Percentiles rank a stretch among this genome's conserved stretches.
Conservation (phyloP, 1,139 yeast species). For the Hyphopichia fennica region DNA sequence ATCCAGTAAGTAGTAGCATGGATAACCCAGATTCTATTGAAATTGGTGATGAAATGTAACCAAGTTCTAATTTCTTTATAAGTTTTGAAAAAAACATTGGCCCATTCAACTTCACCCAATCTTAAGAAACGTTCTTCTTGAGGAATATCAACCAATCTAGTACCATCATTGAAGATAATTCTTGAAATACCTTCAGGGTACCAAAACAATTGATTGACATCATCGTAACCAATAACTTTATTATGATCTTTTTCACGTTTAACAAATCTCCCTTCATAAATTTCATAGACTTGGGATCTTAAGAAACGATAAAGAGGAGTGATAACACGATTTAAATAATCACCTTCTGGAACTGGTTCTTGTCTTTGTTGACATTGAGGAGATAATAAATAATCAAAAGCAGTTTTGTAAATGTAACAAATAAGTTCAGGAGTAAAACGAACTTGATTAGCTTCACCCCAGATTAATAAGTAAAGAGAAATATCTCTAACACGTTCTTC, state of each 20-base stretch:
- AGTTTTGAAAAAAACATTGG: constrained; percentile 90
- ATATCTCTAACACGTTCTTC: constrained; percentile 87
- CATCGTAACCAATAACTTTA: constrained; percentile 94
- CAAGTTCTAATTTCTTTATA: constrained; percentile 96
- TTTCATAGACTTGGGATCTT: constrained; percentile 94
- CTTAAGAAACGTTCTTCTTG: constrained; percentile 84
- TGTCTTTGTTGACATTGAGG: constrained; percentile 88
- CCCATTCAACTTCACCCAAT: constrained; percentile 93
- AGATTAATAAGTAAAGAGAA: constrained; percentile 82
- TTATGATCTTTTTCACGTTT: constrained; percentile 98
- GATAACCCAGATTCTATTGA: constrained; percentile 96
- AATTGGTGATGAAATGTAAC: constrained; percentile 94
- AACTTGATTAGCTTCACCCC: constrained; percentile 99
- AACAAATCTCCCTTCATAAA: constrained; percentile 90
- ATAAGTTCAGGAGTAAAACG: constrained; percentile 92
- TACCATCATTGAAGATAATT: constrained; percentile 86
- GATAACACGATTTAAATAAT: constrained; percentile 84
- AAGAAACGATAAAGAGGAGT: constrained; percentile 90
- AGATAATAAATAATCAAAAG: constrained; percentile 81
- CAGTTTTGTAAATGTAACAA: constrained; percentile 92
- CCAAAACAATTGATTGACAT: constrained; percentile 98
- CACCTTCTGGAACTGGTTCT: constrained; percentile 96
- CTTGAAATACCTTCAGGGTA: constrained; percentile 98
- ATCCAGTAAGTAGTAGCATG: constrained; percentile 92
- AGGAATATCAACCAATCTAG: constrained; percentile 88